Base-by-base conservation (phyloP, 2,329 filamentous ascomycete genomes). In the Diplodia seriata region DNA sequence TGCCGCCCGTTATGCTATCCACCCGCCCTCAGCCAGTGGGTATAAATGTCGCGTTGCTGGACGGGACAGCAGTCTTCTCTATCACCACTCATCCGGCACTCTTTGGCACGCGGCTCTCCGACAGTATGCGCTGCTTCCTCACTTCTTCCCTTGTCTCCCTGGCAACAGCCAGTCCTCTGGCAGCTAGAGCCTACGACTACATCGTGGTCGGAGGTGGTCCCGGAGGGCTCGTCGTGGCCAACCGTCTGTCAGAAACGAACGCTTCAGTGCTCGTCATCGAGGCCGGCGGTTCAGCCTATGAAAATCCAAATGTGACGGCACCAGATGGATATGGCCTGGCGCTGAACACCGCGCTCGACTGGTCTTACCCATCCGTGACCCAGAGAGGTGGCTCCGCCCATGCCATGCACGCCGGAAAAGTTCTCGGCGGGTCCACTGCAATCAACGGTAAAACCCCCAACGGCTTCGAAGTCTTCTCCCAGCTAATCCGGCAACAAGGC, bases 231-330 rank as follows among this genome's bases (percentile, higher is more conserved):
- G 78, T 78, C 6, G 78, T 87, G 26, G 85, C 85, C 12, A 80
- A 81, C 11, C 82, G 85, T 33, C 80, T 87, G 5, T 83, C 85
- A 1, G 82, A 86, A 71, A 78, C 81, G 4, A 79, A 85, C 4
- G 83, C 84, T 38, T 77, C 71, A 5, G 74, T 82, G 26, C 77
- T 81, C 2, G 73, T 72, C 14, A 69, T 72, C 38, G 71, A 72
- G 51, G 71, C 71, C n/a, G 70, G 70, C 26, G 74, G 70, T 56
- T 73, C 72, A 3, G 75, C 72, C 8, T 74, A 71, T 62, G 68
- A 72, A 61, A 77, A 78, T 38, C 70, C 73, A 4, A 74, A 76
- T 59, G 76, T 78, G 1, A 77, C 73, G 1, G 70, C 71, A 2
- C 70, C 73, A 5, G 31, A 57, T 6, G 72, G 72, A n/a, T 77